Conservation (phyloP, 345 rosid genomes). For the Rhizophora mangle region DNA sequence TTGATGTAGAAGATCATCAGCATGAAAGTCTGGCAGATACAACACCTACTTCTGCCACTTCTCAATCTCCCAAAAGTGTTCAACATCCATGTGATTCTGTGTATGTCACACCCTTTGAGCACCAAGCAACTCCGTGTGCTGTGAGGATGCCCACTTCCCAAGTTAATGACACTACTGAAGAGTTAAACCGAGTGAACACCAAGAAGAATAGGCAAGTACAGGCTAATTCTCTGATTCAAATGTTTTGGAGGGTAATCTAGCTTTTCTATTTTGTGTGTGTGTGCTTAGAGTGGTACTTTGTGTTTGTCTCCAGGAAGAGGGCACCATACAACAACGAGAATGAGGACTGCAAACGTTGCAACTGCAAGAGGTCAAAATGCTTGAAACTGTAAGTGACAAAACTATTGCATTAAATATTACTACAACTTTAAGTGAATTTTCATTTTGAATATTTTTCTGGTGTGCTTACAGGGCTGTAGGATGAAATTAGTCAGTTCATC, state of each 20-base stretch:
- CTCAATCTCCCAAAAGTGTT: slow-evolving; percentile 7
- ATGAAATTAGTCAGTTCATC: neutral
- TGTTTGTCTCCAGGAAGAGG: slow-evolving; percentile 22
- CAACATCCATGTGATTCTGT: slow-evolving; percentile 13
- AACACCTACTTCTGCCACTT: slow-evolving; percentile 8
- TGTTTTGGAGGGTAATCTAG: neutral
- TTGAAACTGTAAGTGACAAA: slow-evolving; percentile 46
- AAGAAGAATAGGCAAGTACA: slow-evolving; percentile 25
- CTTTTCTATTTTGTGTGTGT: neutral
- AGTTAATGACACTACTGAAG: slow-evolving; percentile 17
- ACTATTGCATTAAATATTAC: too few relatives aligned
- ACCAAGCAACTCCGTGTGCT: slow-evolving; percentile 16
- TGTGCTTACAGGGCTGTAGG: neutral
- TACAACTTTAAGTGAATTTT: neutral
- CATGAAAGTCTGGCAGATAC: slow-evolving; percentile 13
- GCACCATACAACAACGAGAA: slow-evolving; percentile 12
- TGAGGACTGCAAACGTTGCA: slow-evolving; percentile 39
- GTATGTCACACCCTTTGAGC: slow-evolving; percentile 13
- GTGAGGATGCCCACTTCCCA: slow-evolving; percentile 15
- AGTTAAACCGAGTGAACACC: slow-evolving; percentile 22
- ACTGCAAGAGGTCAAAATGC: slow-evolving; percentile 42
- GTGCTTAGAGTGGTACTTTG: neutral
- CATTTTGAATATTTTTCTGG: neutral
- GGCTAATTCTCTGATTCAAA: slow-evolving; percentile 1
- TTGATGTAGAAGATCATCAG: slow-evolving; percentile 1